phyloP scores from a whole-genome alignment of 2,329 filamentous ascomycete species.

The Dothideomycetes sp. region DNA sequence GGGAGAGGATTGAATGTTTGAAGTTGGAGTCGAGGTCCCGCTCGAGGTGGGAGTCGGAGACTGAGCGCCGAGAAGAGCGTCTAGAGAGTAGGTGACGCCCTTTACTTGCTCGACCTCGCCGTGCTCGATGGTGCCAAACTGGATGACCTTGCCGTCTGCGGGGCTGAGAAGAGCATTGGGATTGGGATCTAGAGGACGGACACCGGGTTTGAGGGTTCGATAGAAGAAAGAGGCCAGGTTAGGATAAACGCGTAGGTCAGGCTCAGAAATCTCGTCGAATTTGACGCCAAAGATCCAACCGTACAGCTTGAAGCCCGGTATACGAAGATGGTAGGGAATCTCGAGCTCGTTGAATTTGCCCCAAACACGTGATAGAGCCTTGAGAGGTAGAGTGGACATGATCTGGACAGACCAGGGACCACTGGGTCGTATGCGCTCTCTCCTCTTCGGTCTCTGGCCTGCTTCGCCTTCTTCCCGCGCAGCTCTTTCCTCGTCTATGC shows the following conservation, averaged over 20 bases:
- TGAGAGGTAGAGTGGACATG: slow-evolving; percentile 86
- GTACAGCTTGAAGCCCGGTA: slow-evolving; percentile 87
- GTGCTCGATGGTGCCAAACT: slow-evolving; percentile 83
- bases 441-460: slow-evolving; percentile 37
- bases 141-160: slow-evolving; percentile 79
- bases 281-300: slow-evolving; percentile 85
- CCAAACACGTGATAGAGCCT: slow-evolving; percentile 82
- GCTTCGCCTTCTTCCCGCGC: slow-evolving; percentile 37
- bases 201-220: slow-evolving; percentile 80
- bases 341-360: slow-evolving; percentile 82
- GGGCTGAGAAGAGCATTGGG: slow-evolving; percentile 74
- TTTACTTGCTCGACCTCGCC: slow-evolving; percentile 98
- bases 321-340: slow-evolving; percentile 76
- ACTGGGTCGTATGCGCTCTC: slow-evolving; percentile 61
- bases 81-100: slow-evolving; percentile 93
- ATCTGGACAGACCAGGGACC: slow-evolving; percentile 77
- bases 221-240: slow-evolving; percentile 98
- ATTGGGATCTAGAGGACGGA: slow-evolving; percentile 72
- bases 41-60: slow-evolving; percentile 26
- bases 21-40: slow-evolving; percentile 36
- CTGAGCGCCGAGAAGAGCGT: slow-evolving; percentile 66
- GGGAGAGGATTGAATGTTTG: slow-evolving; percentile 23
- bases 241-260: slow-evolving; percentile 78
- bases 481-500: slow-evolving; percentile 35
- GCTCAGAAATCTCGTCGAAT: slow-evolving; percentile 76